Conservation (phyloP, 2,329 filamentous ascomycete species). For the Ophiocordyceps camponoti-rufipedis region DNA sequence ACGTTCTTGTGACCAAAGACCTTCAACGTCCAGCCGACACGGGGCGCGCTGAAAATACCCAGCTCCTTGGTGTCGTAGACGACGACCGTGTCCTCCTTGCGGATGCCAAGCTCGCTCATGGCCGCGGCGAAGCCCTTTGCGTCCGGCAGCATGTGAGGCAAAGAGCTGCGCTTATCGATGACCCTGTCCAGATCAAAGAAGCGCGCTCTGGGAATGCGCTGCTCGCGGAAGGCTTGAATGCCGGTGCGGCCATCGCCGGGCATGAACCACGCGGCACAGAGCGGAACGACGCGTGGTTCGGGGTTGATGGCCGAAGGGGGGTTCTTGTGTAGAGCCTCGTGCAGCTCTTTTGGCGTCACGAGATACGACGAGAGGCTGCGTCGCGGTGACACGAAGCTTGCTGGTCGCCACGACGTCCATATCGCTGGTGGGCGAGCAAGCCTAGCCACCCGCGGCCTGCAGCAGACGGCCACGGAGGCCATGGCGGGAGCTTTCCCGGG, state of each 20-base stretch:
- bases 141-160: slow-evolving; percentile 90
- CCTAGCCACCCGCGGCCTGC: slow-evolving; percentile 17
- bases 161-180: slow-evolving; percentile 72
- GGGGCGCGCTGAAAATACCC: slow-evolving; percentile 84
- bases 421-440: background rate
- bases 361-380: slow-evolving; percentile 58
- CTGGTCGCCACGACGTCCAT: slow-evolving; percentile 4
- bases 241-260: slow-evolving; percentile 80
- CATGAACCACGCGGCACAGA: slow-evolving; percentile 92
- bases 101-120: slow-evolving; percentile 78
- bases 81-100: slow-evolving; percentile 73
- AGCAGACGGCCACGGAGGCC: slow-evolving; percentile 22
- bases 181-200: slow-evolving; percentile 95
- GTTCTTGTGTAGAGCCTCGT: slow-evolving; percentile 67
- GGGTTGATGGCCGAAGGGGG: slow-evolving; percentile 63
- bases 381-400: slow-evolving; percentile 6
- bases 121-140: slow-evolving; percentile 66
- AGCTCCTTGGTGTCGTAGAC: slow-evolving; percentile 87
- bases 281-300: slow-evolving; percentile 65
- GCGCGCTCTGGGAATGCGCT: slow-evolving; percentile 72
- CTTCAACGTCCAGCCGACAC: slow-evolving; percentile 83
- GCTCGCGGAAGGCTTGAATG: slow-evolving; percentile 60
- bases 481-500: slow-evolving; percentile 12
- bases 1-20: slow-evolving; percentile 81
- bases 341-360: slow-evolving; percentile 67